Evolutionary conservation across 2,329 filamentous ascomycete genomes (phyloP).

Genomic region (Cyclaneusma minus): DNA sequence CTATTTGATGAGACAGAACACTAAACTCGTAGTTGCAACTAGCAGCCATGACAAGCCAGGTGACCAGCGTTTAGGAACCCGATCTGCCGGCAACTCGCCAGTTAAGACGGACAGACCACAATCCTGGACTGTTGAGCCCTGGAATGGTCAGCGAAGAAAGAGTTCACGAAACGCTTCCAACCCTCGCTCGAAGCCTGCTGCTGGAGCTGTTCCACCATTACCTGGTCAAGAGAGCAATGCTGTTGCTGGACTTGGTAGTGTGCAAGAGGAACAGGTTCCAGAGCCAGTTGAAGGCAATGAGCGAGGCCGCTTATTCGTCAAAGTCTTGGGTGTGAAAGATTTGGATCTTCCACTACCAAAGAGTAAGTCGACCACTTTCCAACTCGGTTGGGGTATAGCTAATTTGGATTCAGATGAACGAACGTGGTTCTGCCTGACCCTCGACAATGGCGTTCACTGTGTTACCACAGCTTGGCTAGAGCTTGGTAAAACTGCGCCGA

Average conservation of each 20-base stretch:
- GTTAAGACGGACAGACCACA: constrained; percentile 67
- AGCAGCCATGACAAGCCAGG: constrained; percentile 45
- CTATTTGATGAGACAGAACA: constrained; percentile 97
- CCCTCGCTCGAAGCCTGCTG: constrained; percentile 21
- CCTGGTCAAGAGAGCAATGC: constrained; percentile 80
- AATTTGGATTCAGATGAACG: constrained; percentile 50
- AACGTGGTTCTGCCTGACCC: constrained; percentile 85
- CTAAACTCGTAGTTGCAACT: constrained; percentile 89
- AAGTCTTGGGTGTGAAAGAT: constrained; percentile 96
- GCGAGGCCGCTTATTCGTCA: constrained; percentile 84
- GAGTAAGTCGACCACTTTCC: constrained; percentile 42
- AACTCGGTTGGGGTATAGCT: constrained; percentile 7
- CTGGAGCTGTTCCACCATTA: constrained; percentile 60
- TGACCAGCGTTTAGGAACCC: constrained; percentile 32
- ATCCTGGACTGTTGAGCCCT: constrained; percentile 93
- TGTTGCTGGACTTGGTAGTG: constrained; percentile 40
- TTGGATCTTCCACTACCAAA: constrained; percentile 80
- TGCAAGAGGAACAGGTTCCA: constrained; percentile 52
- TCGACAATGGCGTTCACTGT: constrained; percentile 97
- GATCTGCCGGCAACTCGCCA: constrained; percentile 53
- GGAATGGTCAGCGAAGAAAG: constrained; percentile 69
- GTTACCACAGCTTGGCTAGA: constrained; percentile 95
- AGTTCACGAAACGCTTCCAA: constrained; percentile 44
- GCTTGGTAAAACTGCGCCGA: constrained; percentile 78
- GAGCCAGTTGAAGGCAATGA: constrained; percentile 66